phyloP scores from a whole-genome alignment of 2,329 filamentous ascomycete species.

The Metarhizium brunneum region DNA sequence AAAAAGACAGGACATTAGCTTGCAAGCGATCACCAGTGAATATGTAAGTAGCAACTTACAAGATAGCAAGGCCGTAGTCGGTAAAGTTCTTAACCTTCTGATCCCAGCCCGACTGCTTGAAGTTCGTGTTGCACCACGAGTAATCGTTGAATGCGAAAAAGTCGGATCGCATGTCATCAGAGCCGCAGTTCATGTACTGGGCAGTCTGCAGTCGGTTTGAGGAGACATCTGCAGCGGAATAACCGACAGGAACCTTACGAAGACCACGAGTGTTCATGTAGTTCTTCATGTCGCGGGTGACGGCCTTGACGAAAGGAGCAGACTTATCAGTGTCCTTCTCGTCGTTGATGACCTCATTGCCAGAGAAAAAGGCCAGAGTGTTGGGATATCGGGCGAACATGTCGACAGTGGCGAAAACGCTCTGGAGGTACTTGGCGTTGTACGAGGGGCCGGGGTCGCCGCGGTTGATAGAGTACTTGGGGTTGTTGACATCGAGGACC shows the following conservation, averaged over 20 bases:
- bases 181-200: constrained; percentile 87
- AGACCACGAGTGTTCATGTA: constrained; percentile 55
- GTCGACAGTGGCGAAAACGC: constrained; percentile 81
- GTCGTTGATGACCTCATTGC: constrained; percentile 73
- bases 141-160: constrained; percentile 90
- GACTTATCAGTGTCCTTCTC: constrained; percentile 50
- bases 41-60: constrained; percentile 32
- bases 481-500: constrained; percentile 84
- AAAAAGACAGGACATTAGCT: neutral
- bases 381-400: constrained; percentile 76
- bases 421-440: constrained; percentile 76
- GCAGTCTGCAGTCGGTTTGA: constrained; percentile 82
- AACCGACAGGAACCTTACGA: constrained; percentile 64
- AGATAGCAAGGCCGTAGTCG: constrained; percentile 80
- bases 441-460: constrained; percentile 68
- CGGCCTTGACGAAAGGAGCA: constrained; percentile 69
- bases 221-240: constrained; percentile 71
- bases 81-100: constrained; percentile 82
- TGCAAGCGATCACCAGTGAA: neutral
- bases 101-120: constrained; percentile 68
- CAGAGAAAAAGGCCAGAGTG: constrained; percentile 78
- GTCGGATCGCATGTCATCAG: constrained; percentile 74
- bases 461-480: constrained; percentile 80
- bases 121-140: constrained; percentile 72
- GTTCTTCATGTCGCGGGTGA: constrained; percentile 66